Evolutionary conservation across 176 grass and related monocot genomes (phyloP).

Genomic region (Phyllostachys edulis): DNA sequence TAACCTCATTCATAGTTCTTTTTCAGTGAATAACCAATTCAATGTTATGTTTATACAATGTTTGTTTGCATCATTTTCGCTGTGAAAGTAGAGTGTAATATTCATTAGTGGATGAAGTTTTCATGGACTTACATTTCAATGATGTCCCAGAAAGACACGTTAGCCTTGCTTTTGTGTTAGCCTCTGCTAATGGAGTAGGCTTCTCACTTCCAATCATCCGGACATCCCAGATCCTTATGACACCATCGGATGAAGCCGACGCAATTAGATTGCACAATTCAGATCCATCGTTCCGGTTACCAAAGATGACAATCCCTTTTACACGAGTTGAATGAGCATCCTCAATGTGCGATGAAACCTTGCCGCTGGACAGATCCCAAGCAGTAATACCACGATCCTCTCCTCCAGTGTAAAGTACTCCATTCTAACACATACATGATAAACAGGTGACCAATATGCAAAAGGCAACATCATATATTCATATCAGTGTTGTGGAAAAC

Average conservation of each 20-base stretch:
- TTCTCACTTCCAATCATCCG: slow-evolving; percentile 59
- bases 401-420: slow-evolving; percentile 69
- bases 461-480: background rate
- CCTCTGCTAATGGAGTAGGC: slow-evolving; percentile 69
- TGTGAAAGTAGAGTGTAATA: background rate
- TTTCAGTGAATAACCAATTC: background rate
- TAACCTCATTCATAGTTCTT: background rate
- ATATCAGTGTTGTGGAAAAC: too few relatives aligned
- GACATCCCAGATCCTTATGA: slow-evolving; percentile 86
- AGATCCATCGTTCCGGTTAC: slow-evolving; percentile 34
- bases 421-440: slow-evolving; percentile 50
- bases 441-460: background rate
- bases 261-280: slow-evolving; percentile 58
- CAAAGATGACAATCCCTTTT: slow-evolving; percentile 74
- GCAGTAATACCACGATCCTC: slow-evolving; percentile 73
- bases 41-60: background rate
- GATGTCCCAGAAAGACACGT: slow-evolving; percentile 88
- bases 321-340: slow-evolving; percentile 75
- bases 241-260: slow-evolving; percentile 89
- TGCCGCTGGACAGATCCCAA: slow-evolving; percentile 83
- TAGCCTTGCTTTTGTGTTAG: slow-evolving; percentile 84
- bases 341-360: slow-evolving; percentile 63
- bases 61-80: background rate
- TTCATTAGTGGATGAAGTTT: background rate
- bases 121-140: slow-evolving; percentile 68